Evolutionary conservation across 257 asterid species (phyloP).

Genomic region (Gardenia jasminoides): DNA sequence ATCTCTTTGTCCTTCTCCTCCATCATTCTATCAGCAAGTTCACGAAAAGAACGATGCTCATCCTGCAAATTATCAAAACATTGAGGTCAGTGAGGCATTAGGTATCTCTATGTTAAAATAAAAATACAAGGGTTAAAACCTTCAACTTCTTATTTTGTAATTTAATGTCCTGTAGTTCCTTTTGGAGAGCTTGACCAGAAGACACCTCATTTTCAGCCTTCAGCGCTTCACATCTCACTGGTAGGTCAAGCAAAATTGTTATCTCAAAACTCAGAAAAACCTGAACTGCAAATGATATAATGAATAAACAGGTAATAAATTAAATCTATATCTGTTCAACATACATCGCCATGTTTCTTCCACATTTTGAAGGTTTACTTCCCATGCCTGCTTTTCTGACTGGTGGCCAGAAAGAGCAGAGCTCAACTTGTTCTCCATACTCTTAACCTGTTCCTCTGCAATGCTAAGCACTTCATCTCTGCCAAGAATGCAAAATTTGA

Average conservation of each 20-base stretch:
- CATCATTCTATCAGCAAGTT: constrained; percentile 96
- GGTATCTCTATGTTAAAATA: constrained; percentile 18
- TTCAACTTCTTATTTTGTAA: constrained; percentile 52
- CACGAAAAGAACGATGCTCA: constrained; percentile 77
- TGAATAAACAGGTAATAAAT: constrained; percentile 15
- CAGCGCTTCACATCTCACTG: constrained; percentile 78
- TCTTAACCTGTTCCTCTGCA: constrained; percentile 63
- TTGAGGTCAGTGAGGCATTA: constrained; percentile 20
- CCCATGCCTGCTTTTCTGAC: constrained; percentile 86
- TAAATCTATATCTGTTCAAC: neutral
- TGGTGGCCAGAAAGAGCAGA: constrained; percentile 68
- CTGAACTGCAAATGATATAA: constrained; percentile 2
- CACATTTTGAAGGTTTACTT: constrained; percentile 65
- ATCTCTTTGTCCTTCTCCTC: constrained; percentile 95
- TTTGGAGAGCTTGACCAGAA: constrained; percentile 45
- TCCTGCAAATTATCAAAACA: constrained; percentile 49
- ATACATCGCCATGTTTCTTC: constrained; percentile 98
- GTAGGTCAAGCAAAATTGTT: constrained; percentile 18
- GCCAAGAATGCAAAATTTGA: constrained; percentile 30
- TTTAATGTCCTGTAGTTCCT: constrained; percentile 70
- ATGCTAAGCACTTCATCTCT: constrained; percentile 74
- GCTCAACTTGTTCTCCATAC: constrained; percentile 67
- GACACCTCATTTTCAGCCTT: constrained; percentile 58
- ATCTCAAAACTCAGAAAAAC: neutral
- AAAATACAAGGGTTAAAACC: constrained; percentile 42